These are phyloP conservation scores for Candida succiphila DNA, from an alignment of 805 yeast species.

Conservation along the genomic window DNA sequence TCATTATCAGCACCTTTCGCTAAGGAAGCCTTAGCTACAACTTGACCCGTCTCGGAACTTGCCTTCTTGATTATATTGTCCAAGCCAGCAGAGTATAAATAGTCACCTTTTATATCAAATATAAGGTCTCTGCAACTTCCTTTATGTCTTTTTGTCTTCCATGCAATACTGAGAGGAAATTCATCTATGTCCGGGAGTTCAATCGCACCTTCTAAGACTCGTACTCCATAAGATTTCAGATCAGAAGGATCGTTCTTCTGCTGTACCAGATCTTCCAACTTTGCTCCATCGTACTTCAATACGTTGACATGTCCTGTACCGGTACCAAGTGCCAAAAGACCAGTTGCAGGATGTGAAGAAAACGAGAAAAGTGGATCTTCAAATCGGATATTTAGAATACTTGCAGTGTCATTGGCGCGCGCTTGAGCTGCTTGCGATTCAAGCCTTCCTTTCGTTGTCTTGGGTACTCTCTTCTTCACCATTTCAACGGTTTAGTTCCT, in stretches of 20 bases:
- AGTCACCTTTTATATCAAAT: slow-evolving; percentile 54
- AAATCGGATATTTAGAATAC: slow-evolving; percentile 35
- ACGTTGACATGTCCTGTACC: slow-evolving; percentile 73
- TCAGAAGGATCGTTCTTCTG: too few species aligned
- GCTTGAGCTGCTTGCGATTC: slow-evolving; percentile 15
- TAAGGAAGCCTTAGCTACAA: slow-evolving; percentile 37
- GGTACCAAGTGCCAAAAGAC: slow-evolving; percentile 59
- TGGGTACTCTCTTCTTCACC: slow-evolving; percentile 8
- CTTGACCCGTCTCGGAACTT: slow-evolving; percentile 63
- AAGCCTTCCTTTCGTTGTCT: slow-evolving; percentile 1
- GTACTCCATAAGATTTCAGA: slow-evolving; percentile 14
- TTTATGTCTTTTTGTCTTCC: slow-evolving; percentile 90
- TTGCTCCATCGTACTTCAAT: slow-evolving; percentile 43
- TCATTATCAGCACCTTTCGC: slow-evolving; percentile 1
- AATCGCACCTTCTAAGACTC: too few species aligned
- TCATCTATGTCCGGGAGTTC: slow-evolving; percentile 10
- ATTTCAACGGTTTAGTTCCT: background rate
- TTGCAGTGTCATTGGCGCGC: slow-evolving; percentile 26
- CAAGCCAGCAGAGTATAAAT: slow-evolving; percentile 62
- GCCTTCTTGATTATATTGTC: slow-evolving; percentile 78
- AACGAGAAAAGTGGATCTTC: slow-evolving; percentile 65
- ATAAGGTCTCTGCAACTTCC: slow-evolving; percentile 72
- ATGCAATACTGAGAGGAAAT: slow-evolving; percentile 27
- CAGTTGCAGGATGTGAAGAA: slow-evolving; percentile 69
- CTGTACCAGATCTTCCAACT: slow-evolving; percentile 33